Evolutionary conservation across 441 rosid genomes (phyloP).

Genomic region (Daphne laureola): DNA sequence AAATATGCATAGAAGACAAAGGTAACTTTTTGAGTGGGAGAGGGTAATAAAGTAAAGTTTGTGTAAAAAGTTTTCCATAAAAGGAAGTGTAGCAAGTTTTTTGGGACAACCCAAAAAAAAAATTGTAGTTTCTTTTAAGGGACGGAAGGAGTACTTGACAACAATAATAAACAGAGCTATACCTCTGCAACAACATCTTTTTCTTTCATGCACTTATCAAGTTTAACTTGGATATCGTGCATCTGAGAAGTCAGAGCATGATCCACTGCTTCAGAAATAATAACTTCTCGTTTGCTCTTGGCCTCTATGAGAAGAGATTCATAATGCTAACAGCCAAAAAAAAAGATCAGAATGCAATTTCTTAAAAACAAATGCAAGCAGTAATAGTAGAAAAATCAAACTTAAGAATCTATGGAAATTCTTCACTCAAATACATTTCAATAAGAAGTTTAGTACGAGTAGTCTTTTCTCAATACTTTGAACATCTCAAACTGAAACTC

Average conservation of each 20-base stretch:
- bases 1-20: no score
- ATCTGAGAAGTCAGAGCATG: slow-evolving; percentile 45
- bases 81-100: no score
- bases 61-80: no score
- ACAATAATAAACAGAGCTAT: slow-evolving; percentile 12
- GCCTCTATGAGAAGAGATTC: slow-evolving; percentile 73
- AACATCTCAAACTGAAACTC: no score
- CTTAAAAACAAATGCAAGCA: slow-evolving; percentile 9
- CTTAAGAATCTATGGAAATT: background rate
- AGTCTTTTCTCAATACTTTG: no score
- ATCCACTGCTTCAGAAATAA: slow-evolving; percentile 55
- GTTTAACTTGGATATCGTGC: slow-evolving; percentile 58
- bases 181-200: slow-evolving; percentile 64
- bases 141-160: no score
- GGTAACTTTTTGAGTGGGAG: no score
- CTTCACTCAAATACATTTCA: no score
- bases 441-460: no score
- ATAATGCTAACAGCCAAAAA: slow-evolving; percentile 40
- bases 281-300: slow-evolving; percentile 62
- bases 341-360: background rate
- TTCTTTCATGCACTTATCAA: slow-evolving; percentile 54
- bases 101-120: no score
- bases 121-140: no score
- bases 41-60: no score
- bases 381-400: background rate